A percentile compares a stretch with the other conserved stretches of the same genome.
Evolutionary conservation across 2,329 filamentous ascomycete genomes (phyloP).

Genomic region (Pseudopyrenochaeta lycopersici): DNA sequence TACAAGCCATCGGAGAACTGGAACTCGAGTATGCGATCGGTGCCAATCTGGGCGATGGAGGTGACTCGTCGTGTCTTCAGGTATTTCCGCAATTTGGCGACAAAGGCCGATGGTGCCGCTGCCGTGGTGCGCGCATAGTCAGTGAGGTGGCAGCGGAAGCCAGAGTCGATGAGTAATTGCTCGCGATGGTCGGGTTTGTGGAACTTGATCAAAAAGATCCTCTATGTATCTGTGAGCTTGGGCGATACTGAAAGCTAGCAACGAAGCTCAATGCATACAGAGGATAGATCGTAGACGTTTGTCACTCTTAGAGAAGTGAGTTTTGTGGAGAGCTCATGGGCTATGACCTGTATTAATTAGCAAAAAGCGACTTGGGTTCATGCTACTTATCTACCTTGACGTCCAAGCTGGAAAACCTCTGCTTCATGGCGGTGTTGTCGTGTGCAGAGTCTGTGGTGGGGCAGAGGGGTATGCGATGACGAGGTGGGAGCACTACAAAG

Average conservation of each 20-base stretch:
- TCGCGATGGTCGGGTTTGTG: conserved; percentile 88
- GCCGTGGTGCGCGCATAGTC: conserved; percentile 89
- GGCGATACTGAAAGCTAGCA: too few species aligned
- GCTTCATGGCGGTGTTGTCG: conserved; percentile 69
- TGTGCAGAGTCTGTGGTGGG: conserved; percentile 41
- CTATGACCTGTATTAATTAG: conserved; percentile 74
- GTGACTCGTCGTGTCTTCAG: conserved; percentile 89
- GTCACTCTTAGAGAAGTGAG: conserved; percentile 82
- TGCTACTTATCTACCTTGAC: conserved; percentile 65
- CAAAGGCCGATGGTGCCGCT: conserved; percentile 83
- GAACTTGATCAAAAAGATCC: conserved; percentile 95
- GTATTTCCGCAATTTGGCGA: conserved; percentile 83
- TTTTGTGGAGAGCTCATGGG: conserved; percentile 84
- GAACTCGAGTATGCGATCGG: conserved; percentile 91
- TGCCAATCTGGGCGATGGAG: conserved; percentile 83
- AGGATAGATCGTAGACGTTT: conserved; percentile 96
- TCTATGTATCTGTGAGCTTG: conserved; percentile 53
- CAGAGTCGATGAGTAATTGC: conserved; percentile 91
- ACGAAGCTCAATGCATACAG: conserved; percentile 55
- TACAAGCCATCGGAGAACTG: conserved; percentile 92
- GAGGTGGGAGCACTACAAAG: conserved; percentile 23
- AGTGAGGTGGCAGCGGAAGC: conserved; percentile 94
- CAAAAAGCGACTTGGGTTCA: background rate
- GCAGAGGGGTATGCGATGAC: conserved; percentile 40
- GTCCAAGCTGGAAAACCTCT: conserved; percentile 80